phyloP scores from a whole-genome alignment of 805 yeast genomes.

The Schwanniomyces polymorphus region DNA sequence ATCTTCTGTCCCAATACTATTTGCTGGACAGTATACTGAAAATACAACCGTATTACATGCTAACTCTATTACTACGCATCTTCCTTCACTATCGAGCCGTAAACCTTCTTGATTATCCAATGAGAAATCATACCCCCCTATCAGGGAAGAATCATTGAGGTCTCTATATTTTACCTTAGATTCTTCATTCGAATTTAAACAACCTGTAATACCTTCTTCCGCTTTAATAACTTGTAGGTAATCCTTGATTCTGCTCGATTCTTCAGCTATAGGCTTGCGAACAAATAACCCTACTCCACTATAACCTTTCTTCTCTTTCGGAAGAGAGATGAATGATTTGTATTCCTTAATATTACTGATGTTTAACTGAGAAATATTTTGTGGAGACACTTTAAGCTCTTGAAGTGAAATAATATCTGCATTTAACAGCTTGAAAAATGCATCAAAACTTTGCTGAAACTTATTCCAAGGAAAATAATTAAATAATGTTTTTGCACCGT shows the following conservation, averaged over 20 bases:
- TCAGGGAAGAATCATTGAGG: slow-evolving; percentile 30
- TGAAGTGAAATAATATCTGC: slow-evolving; percentile 86
- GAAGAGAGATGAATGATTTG: slow-evolving; percentile 67
- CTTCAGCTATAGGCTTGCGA: slow-evolving; percentile 47
- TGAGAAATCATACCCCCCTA: slow-evolving; percentile 70
- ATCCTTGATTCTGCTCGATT: slow-evolving; percentile 30
- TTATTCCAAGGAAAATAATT: slow-evolving; percentile 83
- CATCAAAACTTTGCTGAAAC: slow-evolving; percentile 36
- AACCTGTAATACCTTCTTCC: slow-evolving; percentile 91
- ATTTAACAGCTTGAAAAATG: slow-evolving; percentile 51
- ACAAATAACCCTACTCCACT: slow-evolving; percentile 89
- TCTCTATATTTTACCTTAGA: slow-evolving; percentile 12
- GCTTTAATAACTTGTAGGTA: slow-evolving; percentile 63
- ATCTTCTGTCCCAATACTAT: slow-evolving; percentile 68
- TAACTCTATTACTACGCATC: slow-evolving; percentile 75
- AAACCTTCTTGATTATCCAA: slow-evolving; percentile 35
- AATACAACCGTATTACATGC: slow-evolving; percentile 61
- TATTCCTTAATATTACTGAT: slow-evolving; percentile 58
- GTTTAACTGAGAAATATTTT: slow-evolving; percentile 31
- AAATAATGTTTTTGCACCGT: slow-evolving; percentile 77
- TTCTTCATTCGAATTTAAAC: slow-evolving; percentile 24
- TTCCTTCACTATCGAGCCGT: slow-evolving; percentile 77
- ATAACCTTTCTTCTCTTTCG: slow-evolving; percentile 73
- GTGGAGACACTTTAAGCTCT: slow-evolving; percentile 64
- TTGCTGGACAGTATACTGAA: slow-evolving; percentile 87